These are phyloP conservation scores for Pichiaceae sp. DNA, from an alignment of 1,139 yeast genomes.

Conservation along the genomic window DNA sequence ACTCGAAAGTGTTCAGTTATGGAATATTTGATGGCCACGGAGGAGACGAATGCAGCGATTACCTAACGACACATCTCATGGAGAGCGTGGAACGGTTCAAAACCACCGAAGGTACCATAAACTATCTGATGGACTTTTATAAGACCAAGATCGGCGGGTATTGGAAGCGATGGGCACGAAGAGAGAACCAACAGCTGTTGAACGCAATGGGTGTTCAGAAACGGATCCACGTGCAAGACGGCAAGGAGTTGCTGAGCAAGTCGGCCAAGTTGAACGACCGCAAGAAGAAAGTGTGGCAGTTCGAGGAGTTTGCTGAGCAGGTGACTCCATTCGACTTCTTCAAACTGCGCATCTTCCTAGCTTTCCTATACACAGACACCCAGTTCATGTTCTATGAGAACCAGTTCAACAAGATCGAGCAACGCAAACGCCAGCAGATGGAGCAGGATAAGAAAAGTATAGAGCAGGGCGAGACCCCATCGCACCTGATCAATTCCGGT, in stretches of 20 bases:
- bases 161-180: constrained; percentile 69
- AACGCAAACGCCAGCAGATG: constrained; percentile 19
- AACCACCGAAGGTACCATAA: constrained; percentile 24
- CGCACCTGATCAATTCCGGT: constrained; percentile 39
- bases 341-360: constrained; percentile 19
- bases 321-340: constrained; percentile 21
- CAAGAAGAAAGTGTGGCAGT: constrained; percentile 19
- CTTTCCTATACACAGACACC: constrained; percentile 24
- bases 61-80: constrained; percentile 46
- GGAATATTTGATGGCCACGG: constrained; percentile 93
- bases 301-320: constrained; percentile 10
- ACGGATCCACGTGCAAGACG: constrained; percentile 56
- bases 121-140: constrained; percentile 39
- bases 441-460: constrained; percentile 5
- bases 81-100: constrained; percentile 42
- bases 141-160: constrained; percentile 68
- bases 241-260: constrained; percentile 36
- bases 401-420: constrained; percentile 8
- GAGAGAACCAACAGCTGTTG: constrained; percentile 18
- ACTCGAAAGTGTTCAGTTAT: constrained; percentile 45
- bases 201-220: constrained; percentile 39
- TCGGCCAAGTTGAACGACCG: constrained; percentile 7
- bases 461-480: constrained; percentile 4
- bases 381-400: constrained; percentile 22
- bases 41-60: constrained; percentile 65